Base-by-base conservation (phyloP, 1,284 basidiomycete genomes). In the Boletus mariae region DNA sequence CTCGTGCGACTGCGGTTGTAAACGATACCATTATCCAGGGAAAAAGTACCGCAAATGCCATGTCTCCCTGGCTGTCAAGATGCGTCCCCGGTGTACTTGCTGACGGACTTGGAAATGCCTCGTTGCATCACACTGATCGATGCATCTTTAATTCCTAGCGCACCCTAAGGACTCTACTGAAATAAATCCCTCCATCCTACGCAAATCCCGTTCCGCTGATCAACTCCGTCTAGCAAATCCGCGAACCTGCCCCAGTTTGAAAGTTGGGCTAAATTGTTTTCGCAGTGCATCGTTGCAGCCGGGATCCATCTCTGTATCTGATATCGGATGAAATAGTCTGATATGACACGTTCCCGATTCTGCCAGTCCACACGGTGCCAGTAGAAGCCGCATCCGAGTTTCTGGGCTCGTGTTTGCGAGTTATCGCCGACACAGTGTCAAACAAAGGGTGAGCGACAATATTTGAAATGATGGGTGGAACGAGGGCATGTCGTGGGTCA, bases 91-190 rank as follows among this genome's bases (percentile, higher is more conserved):
- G 49, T 40, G 31, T 40, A 45, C 32, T 41, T 31, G 4, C 28
- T 45, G 45, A n/a, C 32, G 13, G 31, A 42, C 32, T 29, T 37
- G 43, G 42, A 45, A 26, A 45, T 38, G 52, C 55, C 54, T 63
- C 55, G 62, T 65, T 64, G 59, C 55, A 49, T 52, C 43, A 29
- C 49, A 47, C 23, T 11, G 43, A 17, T 23, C 34, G 29, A 20
- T 42, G 25, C 34, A 45, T 52, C 37, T 34, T 25, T 52, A 29
- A 37, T 52, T 29, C 47, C 31, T 15, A 10, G 37, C 32, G 12
- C 26, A 38, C 42, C 48, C 34, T 59, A 26, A 28, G n/a, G 17
- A 45, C 35, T 47, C 10, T 40, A 26, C 41, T 23, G 32, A 53
- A 49, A 41, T 9, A 17, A 15, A 11, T 2, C 25, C 25, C 11